Evolutionary conservation across 345 rosid species (phyloP), one percentile per base, ranked within the genome.

Genomic region (Gossypium raimondii): DNA sequence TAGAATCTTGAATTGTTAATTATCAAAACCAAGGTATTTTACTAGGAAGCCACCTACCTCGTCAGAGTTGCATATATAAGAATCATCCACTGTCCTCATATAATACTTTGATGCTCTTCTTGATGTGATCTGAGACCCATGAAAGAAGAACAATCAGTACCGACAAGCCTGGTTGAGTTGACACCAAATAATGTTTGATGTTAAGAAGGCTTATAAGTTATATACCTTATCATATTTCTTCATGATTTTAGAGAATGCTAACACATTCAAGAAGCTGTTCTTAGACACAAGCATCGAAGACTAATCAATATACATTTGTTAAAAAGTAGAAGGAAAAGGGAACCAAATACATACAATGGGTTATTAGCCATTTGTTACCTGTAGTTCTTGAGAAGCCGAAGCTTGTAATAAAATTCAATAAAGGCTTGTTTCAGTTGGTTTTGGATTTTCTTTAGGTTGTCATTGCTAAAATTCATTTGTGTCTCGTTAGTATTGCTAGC

Each of bases 161-260:
- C 38, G n/a, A 59, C 16, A 59, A 34, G 20, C 57, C 9, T 16
- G 8, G 17, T 52, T 4, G 18, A 52, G 57, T 52, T 17, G 18
- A 52, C 18, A 5, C 38, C 63, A 6, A 25, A 24, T 59, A 11
- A 12, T 11, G 14, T 59, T 59, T 59, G 17, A 59, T 59, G 14
- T 25, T 24, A 59, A 59, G 38, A 59, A 59, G 51, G 38, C 63
- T 44, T 53, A 65, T 4, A 22, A 34, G 41, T 4, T 11, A 9
- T 13, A 11, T 83, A 84, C 87, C 87, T 84, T 84, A 82, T 86
- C 89, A 72, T 83, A 83, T 72, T 86, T 86, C 85, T 86, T 86
- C 86, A 84, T 68, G 76, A 81, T 84, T 77, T 84, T 84, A 20
- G 83, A 84, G 76, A 84, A 10, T 67, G 86, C 86, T 72, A 81